Conservation (phyloP, 345 rosid genomes). For the Aurinia saxatilis region DNA sequence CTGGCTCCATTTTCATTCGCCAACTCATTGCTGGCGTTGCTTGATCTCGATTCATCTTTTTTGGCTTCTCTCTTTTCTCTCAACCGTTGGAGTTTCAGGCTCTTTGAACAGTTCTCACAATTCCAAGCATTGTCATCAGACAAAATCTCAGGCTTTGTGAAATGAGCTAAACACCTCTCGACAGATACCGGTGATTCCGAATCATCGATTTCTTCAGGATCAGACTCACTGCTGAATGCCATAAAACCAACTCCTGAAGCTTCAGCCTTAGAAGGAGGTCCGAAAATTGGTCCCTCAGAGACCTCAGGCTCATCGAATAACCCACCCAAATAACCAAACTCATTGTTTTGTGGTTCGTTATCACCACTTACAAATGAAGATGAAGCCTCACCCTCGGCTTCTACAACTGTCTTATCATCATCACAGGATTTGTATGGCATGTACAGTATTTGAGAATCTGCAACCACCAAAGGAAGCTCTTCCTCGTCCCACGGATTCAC, state of each 20-base stretch:
- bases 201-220: slow-evolving; percentile 90
- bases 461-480: slow-evolving; percentile 55
- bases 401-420: slow-evolving; percentile 27
- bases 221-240: slow-evolving; percentile 72
- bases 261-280: slow-evolving; percentile 54
- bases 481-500: slow-evolving; percentile 58
- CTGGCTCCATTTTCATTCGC: slow-evolving; percentile 17
- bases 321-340: slow-evolving; percentile 80
- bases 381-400: slow-evolving; percentile 47
- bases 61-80: slow-evolving; percentile 37
- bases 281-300: slow-evolving; percentile 42
- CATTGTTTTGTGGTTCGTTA: slow-evolving; percentile 44
- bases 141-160: slow-evolving; percentile 76
- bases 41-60: slow-evolving; percentile 14
- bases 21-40: slow-evolving; percentile 30
- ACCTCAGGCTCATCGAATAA: slow-evolving; percentile 85
- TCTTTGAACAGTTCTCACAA: slow-evolving; percentile 78
- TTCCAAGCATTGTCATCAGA: slow-evolving; percentile 93
- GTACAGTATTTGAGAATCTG: slow-evolving; percentile 60
- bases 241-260: slow-evolving; percentile 42
- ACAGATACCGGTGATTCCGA: slow-evolving; percentile 79
- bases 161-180: slow-evolving; percentile 86
- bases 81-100: slow-evolving; percentile 34
- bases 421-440: slow-evolving; percentile 51
- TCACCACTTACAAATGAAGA: slow-evolving; percentile 40